Evolutionary conservation across 202 grass and related monocot genomes (phyloP).

Genomic region (Panicum hallii): DNA sequence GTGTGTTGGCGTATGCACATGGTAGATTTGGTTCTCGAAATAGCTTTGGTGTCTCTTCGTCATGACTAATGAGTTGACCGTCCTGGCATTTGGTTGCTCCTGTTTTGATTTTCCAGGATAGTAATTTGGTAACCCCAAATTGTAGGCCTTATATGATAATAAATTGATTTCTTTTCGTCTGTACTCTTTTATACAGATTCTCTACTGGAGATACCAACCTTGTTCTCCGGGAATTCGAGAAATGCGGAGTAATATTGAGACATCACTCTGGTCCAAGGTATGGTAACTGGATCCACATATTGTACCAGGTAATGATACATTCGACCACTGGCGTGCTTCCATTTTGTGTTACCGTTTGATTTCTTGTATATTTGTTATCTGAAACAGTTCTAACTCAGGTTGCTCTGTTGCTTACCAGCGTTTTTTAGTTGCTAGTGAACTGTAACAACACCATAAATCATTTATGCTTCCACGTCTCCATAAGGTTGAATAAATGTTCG

Average conservation of each 20-base stretch:
- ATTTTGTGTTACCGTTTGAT: not conserved
- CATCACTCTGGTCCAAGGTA: conserved; percentile 75
- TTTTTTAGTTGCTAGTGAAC: conserved; percentile 14
- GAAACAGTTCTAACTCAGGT: not conserved
- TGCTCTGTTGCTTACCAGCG: not conserved
- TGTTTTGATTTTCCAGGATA: not conserved
- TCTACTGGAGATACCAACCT: conserved; percentile 74
- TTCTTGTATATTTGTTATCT: not conserved
- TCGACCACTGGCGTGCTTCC: not conserved
- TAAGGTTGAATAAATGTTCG: conserved; percentile 3
- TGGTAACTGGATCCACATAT: conserved; percentile 91
- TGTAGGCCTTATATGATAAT: not conserved
- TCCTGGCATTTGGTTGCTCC: not conserved
- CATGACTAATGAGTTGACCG: not conserved
- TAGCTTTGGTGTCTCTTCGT: not conserved
- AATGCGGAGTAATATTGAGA: conserved; percentile 83
- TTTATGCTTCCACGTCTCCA: not conserved
- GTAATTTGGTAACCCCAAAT: conserved; percentile 7
- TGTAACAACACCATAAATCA: not conserved
- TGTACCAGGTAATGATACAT: conserved; percentile 73
- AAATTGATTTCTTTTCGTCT: conserved; percentile 16
- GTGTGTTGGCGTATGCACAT: not conserved
- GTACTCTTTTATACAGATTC: conserved; percentile 57
- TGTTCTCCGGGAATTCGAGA: conserved; percentile 85
- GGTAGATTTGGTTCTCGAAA: conserved; percentile 30